Evolutionary conservation across 2,329 filamentous ascomycete genomes (phyloP), one percentile per base, ranked within the genome.

Genomic region (Malbranchea zuffiana): DNA sequence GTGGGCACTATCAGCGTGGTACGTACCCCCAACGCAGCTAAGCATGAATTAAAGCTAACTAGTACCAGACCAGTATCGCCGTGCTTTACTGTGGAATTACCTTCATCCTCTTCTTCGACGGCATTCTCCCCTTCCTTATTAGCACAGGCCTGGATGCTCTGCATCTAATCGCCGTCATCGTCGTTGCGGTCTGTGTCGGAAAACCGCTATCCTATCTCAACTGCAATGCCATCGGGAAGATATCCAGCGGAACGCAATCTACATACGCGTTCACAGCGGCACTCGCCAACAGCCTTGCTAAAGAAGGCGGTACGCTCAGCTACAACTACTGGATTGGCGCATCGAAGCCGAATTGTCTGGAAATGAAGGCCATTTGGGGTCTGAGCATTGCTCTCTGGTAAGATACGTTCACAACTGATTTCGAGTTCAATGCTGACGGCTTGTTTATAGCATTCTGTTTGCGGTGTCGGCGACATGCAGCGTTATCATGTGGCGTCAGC

Each of bases 301-400:
- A 64, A 32, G 56, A 66, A 33, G 67, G 66, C n/a, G 63, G 64
- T 5, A 65, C 56, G 26, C 53, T 76, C 38, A 61, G 65, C 13
- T 64, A 75, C 42, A 51, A 53, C 10, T 59, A 65, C 39, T 78
- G 72, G 71, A 72, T 74, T 29, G 72, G 72, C n/a, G 67, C 70
- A 6, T 75, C 67, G 8, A 71, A 68, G 54, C 53, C 71, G 12
- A 81, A 82, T 38, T 95, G 87, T 65, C 76, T 78, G 52, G 78
- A 90, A 66, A 77, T 86, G 57, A 92, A 93, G 69, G 75, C 81
- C 11, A 74, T 90, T 47, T 94, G 86, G 87, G 86, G 85, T 1
- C 61, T 94, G 42, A 74, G 76, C 56, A 87, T 94, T 58, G 78
- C 78, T 3, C 71, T 92, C 33, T 85, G 72, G 72, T 75, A 54